phyloP scores from a whole-genome alignment of 441 rosid species.

The Populus hybrid region DNA sequence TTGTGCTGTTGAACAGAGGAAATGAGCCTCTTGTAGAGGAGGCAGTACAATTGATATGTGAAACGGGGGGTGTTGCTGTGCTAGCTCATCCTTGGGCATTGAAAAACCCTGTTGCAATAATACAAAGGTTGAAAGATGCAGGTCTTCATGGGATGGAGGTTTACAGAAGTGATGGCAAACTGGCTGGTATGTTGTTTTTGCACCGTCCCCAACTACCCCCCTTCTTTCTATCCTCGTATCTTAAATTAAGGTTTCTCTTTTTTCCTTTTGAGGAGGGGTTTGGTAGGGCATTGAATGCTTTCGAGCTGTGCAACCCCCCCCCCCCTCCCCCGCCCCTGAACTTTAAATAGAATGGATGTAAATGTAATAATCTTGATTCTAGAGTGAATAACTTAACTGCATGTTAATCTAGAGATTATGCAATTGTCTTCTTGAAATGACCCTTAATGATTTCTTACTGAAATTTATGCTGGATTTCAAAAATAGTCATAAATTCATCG shows the following conservation, averaged over 20 bases:
- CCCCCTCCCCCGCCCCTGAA: background rate
- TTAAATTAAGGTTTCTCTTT: background rate
- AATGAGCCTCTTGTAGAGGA: slow-evolving; percentile 78
- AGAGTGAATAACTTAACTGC: background rate
- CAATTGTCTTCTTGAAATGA: background rate
- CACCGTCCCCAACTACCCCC: background rate
- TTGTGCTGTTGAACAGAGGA: slow-evolving; percentile 51
- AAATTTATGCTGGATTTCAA: background rate
- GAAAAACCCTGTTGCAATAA: slow-evolving; percentile 62
- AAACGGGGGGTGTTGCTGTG: slow-evolving; percentile 88
- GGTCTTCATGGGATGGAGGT: slow-evolving; percentile 95
- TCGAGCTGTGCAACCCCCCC: background rate
- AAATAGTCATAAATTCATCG: background rate
- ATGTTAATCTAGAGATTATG: background rate
- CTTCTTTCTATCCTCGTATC: background rate
- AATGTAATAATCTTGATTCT: background rate
- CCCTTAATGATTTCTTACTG: background rate
- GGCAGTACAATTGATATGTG: slow-evolving; percentile 61
- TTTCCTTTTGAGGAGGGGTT: too few relatives aligned
- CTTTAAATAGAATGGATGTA: background rate
- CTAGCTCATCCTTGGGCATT: slow-evolving; percentile 99
- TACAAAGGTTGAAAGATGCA: slow-evolving; percentile 62
- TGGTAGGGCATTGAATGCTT: background rate
- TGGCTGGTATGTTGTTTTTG: slow-evolving; percentile 42
- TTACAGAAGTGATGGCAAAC: slow-evolving; percentile 79